Percentiles rank a stretch among this genome's conserved stretches.
phyloP scores from a whole-genome alignment of 208 protist genomes.

The Crithidia sp. region DNA sequence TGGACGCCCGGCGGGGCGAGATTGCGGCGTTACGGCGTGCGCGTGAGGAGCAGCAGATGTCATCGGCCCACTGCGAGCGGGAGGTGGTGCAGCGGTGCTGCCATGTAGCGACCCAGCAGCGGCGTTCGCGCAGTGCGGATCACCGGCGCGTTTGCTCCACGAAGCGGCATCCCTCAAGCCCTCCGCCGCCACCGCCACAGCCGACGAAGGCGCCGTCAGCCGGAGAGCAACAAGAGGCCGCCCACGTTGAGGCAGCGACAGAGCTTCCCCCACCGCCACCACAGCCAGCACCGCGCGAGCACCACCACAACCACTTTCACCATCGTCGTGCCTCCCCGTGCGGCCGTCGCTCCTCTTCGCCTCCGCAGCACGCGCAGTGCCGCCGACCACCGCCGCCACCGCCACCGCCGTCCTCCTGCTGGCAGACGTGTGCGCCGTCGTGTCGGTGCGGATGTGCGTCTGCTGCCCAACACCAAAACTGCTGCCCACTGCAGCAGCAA shows the following conservation, averaged over 20 bases:
- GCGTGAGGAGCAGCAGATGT: slow-evolving; percentile 22
- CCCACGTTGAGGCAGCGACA: no score
- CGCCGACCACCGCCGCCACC: not conserved
- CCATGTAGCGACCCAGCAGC: not conserved
- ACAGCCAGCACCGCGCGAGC: no score
- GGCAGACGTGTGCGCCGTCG: no score
- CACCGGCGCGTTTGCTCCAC: not conserved
- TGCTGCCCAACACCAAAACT: no score
- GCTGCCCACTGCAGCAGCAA: no score
- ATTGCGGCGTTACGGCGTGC: slow-evolving; percentile 31
- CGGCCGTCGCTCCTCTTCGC: not conserved
- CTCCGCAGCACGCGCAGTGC: slow-evolving; percentile 7
- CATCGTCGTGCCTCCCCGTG: not conserved
- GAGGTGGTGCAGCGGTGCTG: slow-evolving; percentile 3
- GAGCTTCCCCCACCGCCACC: not conserved
- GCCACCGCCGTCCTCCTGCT: not conserved
- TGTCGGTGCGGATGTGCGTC: no score
- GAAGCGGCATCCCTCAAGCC: not conserved
- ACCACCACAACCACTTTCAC: no score
- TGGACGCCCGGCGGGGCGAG: slow-evolving; percentile 57
- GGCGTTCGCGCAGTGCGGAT: slow-evolving; percentile 4
- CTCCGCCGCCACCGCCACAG: not conserved
- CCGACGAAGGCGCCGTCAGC: not conserved
- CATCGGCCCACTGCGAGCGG: slow-evolving; percentile 16
- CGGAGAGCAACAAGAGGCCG: no score